Evolutionary conservation across 257 asterid genomes (phyloP), one percentile per base, ranked within the genome.

Genomic region (Gentiana dahurica): DNA sequence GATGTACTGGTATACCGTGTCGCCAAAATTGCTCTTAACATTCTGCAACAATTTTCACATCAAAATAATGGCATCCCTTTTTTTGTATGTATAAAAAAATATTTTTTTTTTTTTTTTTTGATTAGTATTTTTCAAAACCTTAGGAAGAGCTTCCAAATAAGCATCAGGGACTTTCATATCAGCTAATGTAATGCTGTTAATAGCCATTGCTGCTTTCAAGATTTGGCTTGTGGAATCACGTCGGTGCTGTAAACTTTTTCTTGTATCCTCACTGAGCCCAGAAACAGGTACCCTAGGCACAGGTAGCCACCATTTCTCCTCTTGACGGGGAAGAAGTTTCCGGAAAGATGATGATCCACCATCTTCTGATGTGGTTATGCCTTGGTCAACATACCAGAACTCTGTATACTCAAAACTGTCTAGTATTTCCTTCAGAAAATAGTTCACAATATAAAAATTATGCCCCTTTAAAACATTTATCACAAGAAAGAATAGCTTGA

Each of bases 251-350:
- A 84, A 61, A 66, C 61, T 68, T 67, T 76, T 87, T 71, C 94
- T 77, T 59, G 90, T 65, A 52, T 72, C 69, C 59, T 77, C 86
- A 33, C 69, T 75, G 54, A 87, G 80, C 61, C 96, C 96, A 6
- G 85, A 77, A 1, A 75, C 66, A 11, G 87, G 89, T 49, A 85
- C 93, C 9, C 86, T 74, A 51, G 96, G 94, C 58, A 82, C 84
- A 0, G 96, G 96, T 51, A 87, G 87, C 95, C 96, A 87, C 96
- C 96, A 87, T 75, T 84, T 87, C 60, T 78, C 82, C 63, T 82
- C 85, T 58, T 79, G 94, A 45, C 77, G 76, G 0, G 88, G 79
- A 0, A 77, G 85, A 49, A 78, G 75, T 33, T 74, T 72, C 50
- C 79, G 68, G 67, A 71, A 75, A 51, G 88, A 81, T 35, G 90